Evolutionary conservation across 2,329 filamentous ascomycete genomes (phyloP).

Genomic region (Claviceps citrina): DNA sequence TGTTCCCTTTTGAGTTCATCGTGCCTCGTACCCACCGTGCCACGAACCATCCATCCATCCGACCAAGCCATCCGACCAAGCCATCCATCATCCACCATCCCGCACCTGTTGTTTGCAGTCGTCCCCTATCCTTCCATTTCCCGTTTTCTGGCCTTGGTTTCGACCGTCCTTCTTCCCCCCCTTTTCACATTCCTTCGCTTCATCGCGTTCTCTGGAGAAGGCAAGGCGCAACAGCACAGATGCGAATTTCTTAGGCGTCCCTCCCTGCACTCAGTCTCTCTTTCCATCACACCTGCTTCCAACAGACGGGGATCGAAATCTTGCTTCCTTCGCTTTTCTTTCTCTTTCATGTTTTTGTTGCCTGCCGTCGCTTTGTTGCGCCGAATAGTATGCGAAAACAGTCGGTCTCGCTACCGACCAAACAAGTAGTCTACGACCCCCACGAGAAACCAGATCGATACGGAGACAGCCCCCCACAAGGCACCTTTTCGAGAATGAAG

Average conservation of each 20-base stretch:
- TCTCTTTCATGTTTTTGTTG: slow-evolving; percentile 1
- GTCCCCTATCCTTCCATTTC: neutral
- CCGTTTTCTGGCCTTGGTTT: neutral
- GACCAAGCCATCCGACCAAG: neutral
- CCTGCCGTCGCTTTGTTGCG: neutral
- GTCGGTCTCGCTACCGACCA: slow-evolving; percentile 46
- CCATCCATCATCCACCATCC: neutral
- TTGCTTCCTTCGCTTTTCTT: slow-evolving; percentile 5
- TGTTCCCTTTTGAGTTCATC: neutral
- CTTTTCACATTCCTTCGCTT: neutral
- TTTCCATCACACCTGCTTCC: neutral
- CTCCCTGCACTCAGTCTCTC: slow-evolving; percentile 11
- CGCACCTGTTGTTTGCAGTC: neutral
- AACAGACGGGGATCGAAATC: neutral
- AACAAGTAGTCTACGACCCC: slow-evolving; percentile 43
- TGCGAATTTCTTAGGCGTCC: slow-evolving; percentile 12
- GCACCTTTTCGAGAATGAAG: slow-evolving; percentile 39
- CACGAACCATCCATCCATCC: neutral
- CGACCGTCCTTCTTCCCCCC: neutral
- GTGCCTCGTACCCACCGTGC: neutral
- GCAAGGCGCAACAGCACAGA: neutral
- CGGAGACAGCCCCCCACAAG: slow-evolving; percentile 30
- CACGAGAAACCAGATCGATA: slow-evolving; percentile 52
- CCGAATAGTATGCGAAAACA: slow-evolving; percentile 44
- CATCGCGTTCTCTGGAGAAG: neutral